These are phyloP conservation scores for Eutrema japonicum DNA, from an alignment of 345 rosid genomes.

Conservation along the genomic window DNA sequence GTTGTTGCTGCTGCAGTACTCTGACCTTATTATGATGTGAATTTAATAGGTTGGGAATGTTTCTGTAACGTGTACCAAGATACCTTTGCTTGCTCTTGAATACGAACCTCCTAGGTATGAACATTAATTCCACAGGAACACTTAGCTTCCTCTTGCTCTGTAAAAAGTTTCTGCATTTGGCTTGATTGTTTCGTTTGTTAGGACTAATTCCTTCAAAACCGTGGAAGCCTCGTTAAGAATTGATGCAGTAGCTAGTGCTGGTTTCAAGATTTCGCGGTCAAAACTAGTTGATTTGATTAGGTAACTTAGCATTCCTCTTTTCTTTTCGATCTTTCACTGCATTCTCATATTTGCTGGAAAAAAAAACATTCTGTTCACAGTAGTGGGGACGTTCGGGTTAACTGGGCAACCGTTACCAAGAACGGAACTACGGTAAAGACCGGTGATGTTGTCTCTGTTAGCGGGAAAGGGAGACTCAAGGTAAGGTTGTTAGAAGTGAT, in stretches of 20 bases:
- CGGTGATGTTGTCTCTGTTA: constrained; percentile 84
- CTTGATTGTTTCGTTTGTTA: constrained; percentile 36
- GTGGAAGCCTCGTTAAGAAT: constrained; percentile 87
- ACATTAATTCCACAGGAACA: neutral
- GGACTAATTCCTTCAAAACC: constrained; percentile 78
- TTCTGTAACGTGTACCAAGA: constrained; percentile 72
- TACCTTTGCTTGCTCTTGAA: constrained; percentile 83
- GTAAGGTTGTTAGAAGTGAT: constrained; percentile 41
- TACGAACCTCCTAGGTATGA: constrained; percentile 85
- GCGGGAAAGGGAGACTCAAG: constrained; percentile 91
- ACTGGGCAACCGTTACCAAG: constrained; percentile 77
- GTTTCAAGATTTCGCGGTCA: constrained; percentile 89
- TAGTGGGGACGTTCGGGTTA: constrained; percentile 78
- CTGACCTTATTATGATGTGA: constrained; percentile 15
- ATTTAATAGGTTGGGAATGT: constrained; percentile 79
- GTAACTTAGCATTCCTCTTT: constrained; percentile 40
- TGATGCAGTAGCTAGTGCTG: constrained; percentile 98
- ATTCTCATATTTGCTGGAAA: constrained; percentile 11
- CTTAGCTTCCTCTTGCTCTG: neutral
- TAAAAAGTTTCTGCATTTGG: neutral
- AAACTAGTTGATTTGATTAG: constrained; percentile 81
- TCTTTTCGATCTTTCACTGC: neutral
- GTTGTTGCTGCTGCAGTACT: constrained; percentile 1
- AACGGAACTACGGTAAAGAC: constrained; percentile 70
- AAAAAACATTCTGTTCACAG: constrained; percentile 42